A percentile compares a stretch with the other conserved stretches of the same genome.
These are phyloP conservation scores for Elongisporangium senticosum DNA, from an alignment of 352 stramenopile species.

Conservation along the genomic window DNA sequence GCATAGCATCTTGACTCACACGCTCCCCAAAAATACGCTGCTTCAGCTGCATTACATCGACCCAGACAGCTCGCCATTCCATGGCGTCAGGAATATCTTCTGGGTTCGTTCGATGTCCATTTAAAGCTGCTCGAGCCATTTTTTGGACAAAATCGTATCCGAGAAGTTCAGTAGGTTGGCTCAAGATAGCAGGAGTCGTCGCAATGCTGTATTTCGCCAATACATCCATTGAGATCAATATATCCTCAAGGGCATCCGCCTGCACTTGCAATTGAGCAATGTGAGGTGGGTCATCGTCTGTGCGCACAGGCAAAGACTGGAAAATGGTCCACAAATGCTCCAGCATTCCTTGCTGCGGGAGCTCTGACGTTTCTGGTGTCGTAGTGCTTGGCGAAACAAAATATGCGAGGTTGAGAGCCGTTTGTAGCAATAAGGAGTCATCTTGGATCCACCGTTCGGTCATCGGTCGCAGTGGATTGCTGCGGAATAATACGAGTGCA, in stretches of 20 bases:
- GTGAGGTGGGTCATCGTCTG: conserved; percentile 38
- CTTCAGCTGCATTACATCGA: conserved; percentile 64
- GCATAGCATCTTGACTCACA: conserved; percentile 45
- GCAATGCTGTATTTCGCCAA: conserved; percentile 51
- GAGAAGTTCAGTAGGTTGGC: neutral
- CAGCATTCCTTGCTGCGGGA: conserved; percentile 21
- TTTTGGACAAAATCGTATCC: neutral
- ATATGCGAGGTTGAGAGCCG: conserved; percentile 50
- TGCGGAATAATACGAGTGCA: conserved; percentile 6
- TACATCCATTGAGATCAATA: conserved; percentile 67
- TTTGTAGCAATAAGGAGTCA: conserved; percentile 42
- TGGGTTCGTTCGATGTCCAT: neutral
- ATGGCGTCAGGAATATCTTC: neutral
- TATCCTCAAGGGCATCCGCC: conserved; percentile 67
- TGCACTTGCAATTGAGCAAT: conserved; percentile 61
- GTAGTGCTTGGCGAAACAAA: conserved; percentile 11
- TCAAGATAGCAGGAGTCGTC: conserved; percentile 14
- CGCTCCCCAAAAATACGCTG: conserved; percentile 63
- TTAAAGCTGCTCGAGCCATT: neutral
- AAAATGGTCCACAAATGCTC: conserved; percentile 70
- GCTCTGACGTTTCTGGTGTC: neutral
- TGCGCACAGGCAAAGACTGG: conserved; percentile 66
- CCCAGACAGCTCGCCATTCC: conserved; percentile 47
- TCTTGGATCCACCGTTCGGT: conserved; percentile 57
- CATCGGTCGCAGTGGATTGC: conserved; percentile 43